Conservation (phyloP, 768 basidiomycete species). For the Gautieria morchelliformis region DNA sequence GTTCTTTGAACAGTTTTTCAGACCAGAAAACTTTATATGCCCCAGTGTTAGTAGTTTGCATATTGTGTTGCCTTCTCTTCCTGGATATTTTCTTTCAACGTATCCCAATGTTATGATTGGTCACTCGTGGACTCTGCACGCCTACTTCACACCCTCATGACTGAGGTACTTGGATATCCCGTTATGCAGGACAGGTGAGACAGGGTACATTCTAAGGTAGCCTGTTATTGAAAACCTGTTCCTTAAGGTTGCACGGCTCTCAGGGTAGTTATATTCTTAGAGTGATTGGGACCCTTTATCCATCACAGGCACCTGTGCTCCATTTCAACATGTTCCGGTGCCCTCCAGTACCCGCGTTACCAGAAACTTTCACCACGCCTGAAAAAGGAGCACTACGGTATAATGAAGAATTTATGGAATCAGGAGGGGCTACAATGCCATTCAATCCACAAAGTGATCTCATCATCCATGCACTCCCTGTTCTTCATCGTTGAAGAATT, state of each 20-base stretch:
- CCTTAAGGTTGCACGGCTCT: neutral
- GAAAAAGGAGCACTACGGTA: constrained; percentile 7
- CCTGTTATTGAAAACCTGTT: no score
- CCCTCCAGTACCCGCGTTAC: neutral
- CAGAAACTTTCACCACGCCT: neutral
- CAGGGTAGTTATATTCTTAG: constrained; percentile 15
- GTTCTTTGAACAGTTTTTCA: no score
- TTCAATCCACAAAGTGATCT: constrained; percentile 13
- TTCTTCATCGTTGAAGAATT: neutral
- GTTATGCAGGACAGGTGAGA: constrained; percentile 13
- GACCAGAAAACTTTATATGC: no score
- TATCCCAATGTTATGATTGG: constrained; percentile 7
- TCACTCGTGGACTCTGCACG: constrained; percentile 10
- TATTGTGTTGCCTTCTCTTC: constrained; percentile 13
- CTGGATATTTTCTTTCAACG: constrained; percentile 13
- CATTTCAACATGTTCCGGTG: constrained; percentile 17
- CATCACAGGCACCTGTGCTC: constrained; percentile 7
- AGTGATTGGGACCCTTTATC: constrained; percentile 9
- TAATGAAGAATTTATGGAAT: constrained; percentile 4
- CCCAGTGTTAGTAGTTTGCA: no score
- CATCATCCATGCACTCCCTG: neutral
- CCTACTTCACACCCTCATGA: constrained; percentile 12
- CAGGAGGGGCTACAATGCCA: constrained; percentile 10
- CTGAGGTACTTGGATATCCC: constrained; percentile 11
- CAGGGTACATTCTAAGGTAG: constrained; percentile 4